Percentiles rank a stretch among this genome's conserved stretches.
Conservation (phyloP, 2,329 filamentous ascomycete species). For the Penicillium olsonii region DNA sequence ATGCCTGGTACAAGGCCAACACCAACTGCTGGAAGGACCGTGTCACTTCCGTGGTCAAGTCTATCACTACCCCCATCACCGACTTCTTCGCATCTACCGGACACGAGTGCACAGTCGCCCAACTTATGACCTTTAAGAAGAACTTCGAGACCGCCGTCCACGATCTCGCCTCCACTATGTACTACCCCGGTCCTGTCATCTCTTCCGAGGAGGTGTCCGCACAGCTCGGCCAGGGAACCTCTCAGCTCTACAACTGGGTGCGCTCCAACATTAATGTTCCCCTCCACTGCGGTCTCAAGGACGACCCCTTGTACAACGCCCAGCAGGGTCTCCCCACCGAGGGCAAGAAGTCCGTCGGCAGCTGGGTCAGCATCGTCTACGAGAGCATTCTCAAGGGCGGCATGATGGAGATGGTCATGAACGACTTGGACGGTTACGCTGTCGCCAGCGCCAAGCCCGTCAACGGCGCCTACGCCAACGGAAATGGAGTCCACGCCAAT, state of each 20-base stretch:
- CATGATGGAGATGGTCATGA: slow-evolving; percentile 11
- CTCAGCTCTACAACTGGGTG: slow-evolving; percentile 14
- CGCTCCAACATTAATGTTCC: slow-evolving; percentile 13
- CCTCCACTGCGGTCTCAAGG: slow-evolving; percentile 11
- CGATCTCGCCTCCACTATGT: slow-evolving; percentile 9
- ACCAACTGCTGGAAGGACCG: slow-evolving; percentile 18
- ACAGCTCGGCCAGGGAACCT: slow-evolving; percentile 10
- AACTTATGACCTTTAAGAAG: slow-evolving; percentile 9
- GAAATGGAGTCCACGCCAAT: background rate
- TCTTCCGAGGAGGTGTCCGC: slow-evolving; percentile 3
- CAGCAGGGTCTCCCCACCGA: slow-evolving; percentile 8
- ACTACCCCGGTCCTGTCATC: slow-evolving; percentile 9
- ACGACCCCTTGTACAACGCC: slow-evolving; percentile 18
- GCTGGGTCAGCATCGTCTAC: slow-evolving; percentile 12
- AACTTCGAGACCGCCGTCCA: slow-evolving; percentile 3
- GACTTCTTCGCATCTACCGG: slow-evolving; percentile 7
- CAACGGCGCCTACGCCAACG: background rate
- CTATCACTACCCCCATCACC: slow-evolving; percentile 7
- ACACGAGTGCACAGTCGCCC: slow-evolving; percentile 7
- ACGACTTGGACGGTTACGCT: background rate
- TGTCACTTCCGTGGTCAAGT: slow-evolving; percentile 11
- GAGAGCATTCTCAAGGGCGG: slow-evolving; percentile 12
- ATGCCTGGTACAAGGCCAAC: slow-evolving; percentile 14
- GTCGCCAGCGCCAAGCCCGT: background rate
- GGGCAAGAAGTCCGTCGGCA: slow-evolving; percentile 15